Evolutionary conservation across 2,329 filamentous ascomycete genomes (phyloP).

Genomic region (Pseudogymnoascus sp.): DNA sequence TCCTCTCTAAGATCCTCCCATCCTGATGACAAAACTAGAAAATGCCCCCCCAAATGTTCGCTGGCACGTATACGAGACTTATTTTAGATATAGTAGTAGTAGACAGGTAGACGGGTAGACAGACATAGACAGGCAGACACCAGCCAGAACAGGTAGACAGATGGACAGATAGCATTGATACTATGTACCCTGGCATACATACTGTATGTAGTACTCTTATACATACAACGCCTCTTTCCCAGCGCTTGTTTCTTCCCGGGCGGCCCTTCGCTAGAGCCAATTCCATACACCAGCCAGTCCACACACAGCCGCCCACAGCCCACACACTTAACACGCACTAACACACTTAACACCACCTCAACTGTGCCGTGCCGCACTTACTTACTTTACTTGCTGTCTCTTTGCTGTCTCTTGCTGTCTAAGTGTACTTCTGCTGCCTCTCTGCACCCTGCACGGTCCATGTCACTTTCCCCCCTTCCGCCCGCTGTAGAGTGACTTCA

Average conservation of each 20-base stretch:
- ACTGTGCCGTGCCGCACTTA: neutral
- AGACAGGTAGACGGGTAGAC: neutral
- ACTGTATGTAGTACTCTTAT: too few species aligned
- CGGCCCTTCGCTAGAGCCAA: neutral
- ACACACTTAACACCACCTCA: too few species aligned
- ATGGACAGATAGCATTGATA: too few species aligned
- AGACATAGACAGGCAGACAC: neutral
- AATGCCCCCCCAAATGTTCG: neutral
- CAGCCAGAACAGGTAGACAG: neutral
- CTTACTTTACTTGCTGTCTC: neutral
- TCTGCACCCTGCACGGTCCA: neutral
- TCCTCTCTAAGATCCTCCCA: neutral
- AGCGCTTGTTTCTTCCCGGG: neutral
- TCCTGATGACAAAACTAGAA: neutral
- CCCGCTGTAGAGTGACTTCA: neutral
- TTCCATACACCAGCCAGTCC: too few species aligned
- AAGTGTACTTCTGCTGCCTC: neutral
- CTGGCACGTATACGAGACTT: neutral
- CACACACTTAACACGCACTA: too few species aligned
- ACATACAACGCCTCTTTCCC: neutral
- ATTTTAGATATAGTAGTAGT: neutral
- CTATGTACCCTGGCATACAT: too few species aligned
- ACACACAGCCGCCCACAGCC: too few species aligned
- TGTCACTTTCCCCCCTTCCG: neutral
- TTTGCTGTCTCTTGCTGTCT: neutral